A percentile compares a stretch with the other conserved stretches of the same genome.
phyloP scores from a whole-genome alignment of 441 rosid genomes.

The Cnidoscolus chayamansa region DNA sequence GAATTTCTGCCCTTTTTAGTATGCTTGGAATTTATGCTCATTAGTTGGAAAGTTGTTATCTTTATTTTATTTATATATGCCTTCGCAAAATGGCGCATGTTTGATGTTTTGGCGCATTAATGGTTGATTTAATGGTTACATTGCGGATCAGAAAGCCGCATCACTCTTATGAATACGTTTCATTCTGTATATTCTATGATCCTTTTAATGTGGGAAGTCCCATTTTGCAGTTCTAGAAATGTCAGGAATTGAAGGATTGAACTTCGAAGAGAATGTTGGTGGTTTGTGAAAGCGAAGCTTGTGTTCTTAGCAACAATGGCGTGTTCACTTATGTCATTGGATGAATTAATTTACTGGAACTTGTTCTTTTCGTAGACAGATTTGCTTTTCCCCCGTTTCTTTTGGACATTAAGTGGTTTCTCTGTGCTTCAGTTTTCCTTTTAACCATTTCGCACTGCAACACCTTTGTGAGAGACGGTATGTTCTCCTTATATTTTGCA shows the following conservation, averaged over 20 bases:
- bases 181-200: background rate
- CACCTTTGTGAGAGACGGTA: constrained; percentile 8
- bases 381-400: constrained; percentile 14
- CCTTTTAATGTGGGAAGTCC: background rate
- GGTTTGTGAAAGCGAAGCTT: background rate
- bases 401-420: constrained; percentile 11
- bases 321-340: constrained; percentile 7
- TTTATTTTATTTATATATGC: background rate
- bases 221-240: background rate
- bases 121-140: background rate
- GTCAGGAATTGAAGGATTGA: background rate
- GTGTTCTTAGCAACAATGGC: background rate
- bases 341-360: constrained; percentile 2
- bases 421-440: background rate
- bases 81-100: background rate
- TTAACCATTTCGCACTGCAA: constrained; percentile 16
- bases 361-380: constrained; percentile 18
- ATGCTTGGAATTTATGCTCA: background rate
- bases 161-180: background rate
- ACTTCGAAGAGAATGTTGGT: background rate
- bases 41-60: background rate
- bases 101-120: background rate
- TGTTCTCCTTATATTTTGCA: constrained; percentile 11
- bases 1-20: background rate
- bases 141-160: background rate